Conservation (phyloP, 805 yeast genomes). For the Tetrapisispora pingtungensis region DNA sequence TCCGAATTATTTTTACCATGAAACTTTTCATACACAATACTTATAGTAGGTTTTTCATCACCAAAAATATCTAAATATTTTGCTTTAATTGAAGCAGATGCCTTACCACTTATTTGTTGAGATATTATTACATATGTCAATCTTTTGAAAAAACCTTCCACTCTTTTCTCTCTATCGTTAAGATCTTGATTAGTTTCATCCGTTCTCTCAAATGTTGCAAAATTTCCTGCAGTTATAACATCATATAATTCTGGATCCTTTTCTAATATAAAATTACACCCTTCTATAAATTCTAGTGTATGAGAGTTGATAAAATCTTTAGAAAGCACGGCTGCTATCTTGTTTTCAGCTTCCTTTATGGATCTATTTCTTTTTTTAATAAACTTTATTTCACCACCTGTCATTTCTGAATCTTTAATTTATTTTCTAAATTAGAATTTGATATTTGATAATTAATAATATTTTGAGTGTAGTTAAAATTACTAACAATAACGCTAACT, state of each 20-base stretch:
- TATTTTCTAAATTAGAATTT: too few species aligned
- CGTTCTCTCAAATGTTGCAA: slow-evolving; percentile 19
- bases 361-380: slow-evolving; percentile 1
- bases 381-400: background rate
- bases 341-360: background rate
- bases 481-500: too few species aligned
- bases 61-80: slow-evolving; percentile 35
- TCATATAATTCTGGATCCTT: slow-evolving; percentile 32
- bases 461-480: too few species aligned
- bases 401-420: background rate
- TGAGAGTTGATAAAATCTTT: slow-evolving; percentile 21
- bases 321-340: slow-evolving; percentile 11
- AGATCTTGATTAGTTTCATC: slow-evolving; percentile 2
- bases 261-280: slow-evolving; percentile 26
- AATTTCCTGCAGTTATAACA: slow-evolving; percentile 18
- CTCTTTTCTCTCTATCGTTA: slow-evolving; percentile 3
- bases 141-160: slow-evolving; percentile 32
- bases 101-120: slow-evolving; percentile 73
- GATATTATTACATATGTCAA: slow-evolving; percentile 45
- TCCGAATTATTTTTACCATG: slow-evolving; percentile 38
- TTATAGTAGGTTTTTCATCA: slow-evolving; percentile 35
- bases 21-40: background rate
- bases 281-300: slow-evolving; percentile 28
- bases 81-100: slow-evolving; percentile 56
- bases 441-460: too few species aligned